Evolutionary conservation across 1,284 basidiomycete genomes (phyloP).

Genomic region (Spongiforma sp.): DNA sequence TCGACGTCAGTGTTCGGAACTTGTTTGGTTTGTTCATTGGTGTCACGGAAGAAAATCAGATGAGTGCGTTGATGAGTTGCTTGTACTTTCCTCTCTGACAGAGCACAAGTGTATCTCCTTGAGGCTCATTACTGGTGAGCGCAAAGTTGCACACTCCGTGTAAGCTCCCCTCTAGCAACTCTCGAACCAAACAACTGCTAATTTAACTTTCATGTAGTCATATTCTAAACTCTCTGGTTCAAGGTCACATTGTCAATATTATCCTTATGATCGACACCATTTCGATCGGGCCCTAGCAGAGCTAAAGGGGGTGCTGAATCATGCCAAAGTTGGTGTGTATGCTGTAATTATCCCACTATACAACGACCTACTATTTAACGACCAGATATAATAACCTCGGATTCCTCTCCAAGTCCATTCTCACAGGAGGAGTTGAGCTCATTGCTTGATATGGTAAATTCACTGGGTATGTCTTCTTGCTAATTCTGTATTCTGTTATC

Average conservation of each 20-base stretch:
- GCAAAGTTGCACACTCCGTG: not conserved
- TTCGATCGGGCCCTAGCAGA: slow-evolving; percentile 12
- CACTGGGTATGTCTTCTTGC: slow-evolving; percentile 10
- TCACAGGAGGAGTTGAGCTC: slow-evolving; percentile 10
- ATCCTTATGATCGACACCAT: slow-evolving; percentile 18
- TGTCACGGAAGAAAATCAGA: slow-evolving; percentile 12
- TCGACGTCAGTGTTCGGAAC: not conserved
- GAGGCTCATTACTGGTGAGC: slow-evolving; percentile 21
- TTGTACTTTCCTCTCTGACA: slow-evolving; percentile 8
- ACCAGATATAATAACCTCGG: slow-evolving; percentile 26
- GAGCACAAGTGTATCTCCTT: slow-evolving; percentile 19
- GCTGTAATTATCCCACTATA: not conserved
- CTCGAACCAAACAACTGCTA: not conserved
- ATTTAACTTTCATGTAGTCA: slow-evolving; percentile 3
- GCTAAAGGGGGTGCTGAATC: slow-evolving; percentile 28
- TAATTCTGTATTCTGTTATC: not conserved
- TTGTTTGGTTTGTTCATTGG: slow-evolving; percentile 17
- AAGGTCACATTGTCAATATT: slow-evolving; percentile 28
- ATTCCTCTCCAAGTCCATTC: slow-evolving; percentile 26
- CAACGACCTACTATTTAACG: not conserved
- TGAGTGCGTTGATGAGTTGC: slow-evolving; percentile 16
- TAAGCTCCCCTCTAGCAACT: not conserved
- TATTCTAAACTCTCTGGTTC: slow-evolving; percentile 1
- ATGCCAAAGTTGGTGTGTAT: slow-evolving; percentile 20
- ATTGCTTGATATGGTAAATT: slow-evolving; percentile 22